Conservation (phyloP, 2,329 filamentous ascomycete genomes). For the Aspergillus intermedius region DNA sequence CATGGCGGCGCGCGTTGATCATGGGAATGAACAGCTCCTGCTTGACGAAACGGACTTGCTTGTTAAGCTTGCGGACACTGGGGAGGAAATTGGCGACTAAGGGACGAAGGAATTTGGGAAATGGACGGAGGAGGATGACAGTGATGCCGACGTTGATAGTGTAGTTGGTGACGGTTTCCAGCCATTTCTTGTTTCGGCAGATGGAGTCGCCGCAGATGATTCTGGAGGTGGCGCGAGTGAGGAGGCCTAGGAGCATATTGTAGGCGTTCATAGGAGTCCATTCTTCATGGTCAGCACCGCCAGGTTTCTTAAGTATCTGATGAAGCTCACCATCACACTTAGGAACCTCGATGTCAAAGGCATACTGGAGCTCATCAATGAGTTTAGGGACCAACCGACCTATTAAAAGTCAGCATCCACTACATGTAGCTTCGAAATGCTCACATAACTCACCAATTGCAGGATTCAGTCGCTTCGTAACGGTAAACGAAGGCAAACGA, state of each 20-base stretch:
- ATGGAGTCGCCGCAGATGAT: constrained; percentile 35
- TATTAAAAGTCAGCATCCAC: constrained; percentile 1
- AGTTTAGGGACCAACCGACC: constrained; percentile 19
- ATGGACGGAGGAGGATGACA: constrained; percentile 25
- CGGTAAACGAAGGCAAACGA: constrained; percentile 16
- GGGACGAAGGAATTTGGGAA: constrained; percentile 29
- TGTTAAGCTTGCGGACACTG: constrained; percentile 25
- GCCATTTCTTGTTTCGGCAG: constrained; percentile 35
- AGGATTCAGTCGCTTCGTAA: constrained; percentile 20
- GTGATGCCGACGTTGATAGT: constrained; percentile 30
- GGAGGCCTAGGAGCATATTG: constrained; percentile 24
- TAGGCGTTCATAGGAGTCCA: constrained; percentile 20
- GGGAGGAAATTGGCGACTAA: constrained; percentile 30
- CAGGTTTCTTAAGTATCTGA: background rate
- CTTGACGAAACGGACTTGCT: constrained; percentile 23
- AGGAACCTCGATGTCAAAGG: constrained; percentile 18
- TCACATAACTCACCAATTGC: constrained; percentile 11
- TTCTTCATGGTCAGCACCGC: constrained; percentile 4
- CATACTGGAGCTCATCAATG: constrained; percentile 20
- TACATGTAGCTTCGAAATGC: too few species aligned
- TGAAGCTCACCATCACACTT: constrained; percentile 15
- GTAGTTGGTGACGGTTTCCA: constrained; percentile 27
- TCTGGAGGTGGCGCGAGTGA: constrained; percentile 35
- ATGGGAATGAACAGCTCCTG: constrained; percentile 28
- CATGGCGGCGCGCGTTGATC: constrained; percentile 22